These are phyloP conservation scores for Fusarium pseudoanthophilum DNA, from an alignment of 2,329 filamentous ascomycete genomes.

Conservation along the genomic window DNA sequence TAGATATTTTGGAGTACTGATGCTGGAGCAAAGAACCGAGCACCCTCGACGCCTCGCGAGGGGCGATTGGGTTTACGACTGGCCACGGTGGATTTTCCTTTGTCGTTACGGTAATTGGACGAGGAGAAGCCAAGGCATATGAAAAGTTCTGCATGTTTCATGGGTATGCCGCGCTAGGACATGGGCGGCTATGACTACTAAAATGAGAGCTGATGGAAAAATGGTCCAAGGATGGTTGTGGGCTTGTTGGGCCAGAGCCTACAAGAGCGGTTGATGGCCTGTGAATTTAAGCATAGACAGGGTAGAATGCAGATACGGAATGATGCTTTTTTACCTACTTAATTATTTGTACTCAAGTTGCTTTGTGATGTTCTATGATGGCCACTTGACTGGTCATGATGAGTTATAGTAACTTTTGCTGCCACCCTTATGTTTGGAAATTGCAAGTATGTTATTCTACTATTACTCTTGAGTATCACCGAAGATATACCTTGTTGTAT, in stretches of 20 bases:
- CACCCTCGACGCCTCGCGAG: slow-evolving; percentile 34
- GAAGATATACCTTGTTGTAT: neutral
- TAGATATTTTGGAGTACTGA: slow-evolving; percentile 35
- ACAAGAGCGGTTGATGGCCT: slow-evolving; percentile 41
- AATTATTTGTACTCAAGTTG: neutral
- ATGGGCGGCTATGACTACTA: slow-evolving; percentile 42
- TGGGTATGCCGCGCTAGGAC: slow-evolving; percentile 40
- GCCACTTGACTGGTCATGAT: neutral
- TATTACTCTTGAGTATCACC: no score
- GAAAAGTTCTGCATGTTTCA: slow-evolving; percentile 52
- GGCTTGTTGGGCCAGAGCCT: slow-evolving; percentile 40
- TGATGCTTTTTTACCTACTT: slow-evolving; percentile 43
- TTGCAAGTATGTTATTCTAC: no score
- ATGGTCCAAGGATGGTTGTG: slow-evolving; percentile 35
- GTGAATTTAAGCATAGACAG: slow-evolving; percentile 52
- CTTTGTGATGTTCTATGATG: neutral
- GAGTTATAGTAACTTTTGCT: no score
- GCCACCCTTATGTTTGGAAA: neutral
- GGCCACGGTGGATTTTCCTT: slow-evolving; percentile 38
- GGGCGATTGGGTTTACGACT: slow-evolving; percentile 30
- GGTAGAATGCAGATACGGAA: slow-evolving; percentile 52
- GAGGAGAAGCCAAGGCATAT: slow-evolving; percentile 49
- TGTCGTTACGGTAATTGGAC: slow-evolving; percentile 49
- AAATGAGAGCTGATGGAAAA: slow-evolving; percentile 44
- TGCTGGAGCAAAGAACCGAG: slow-evolving; percentile 29